These are phyloP conservation scores for Abrus pulchellus DNA, from an alignment of 306 rosid species.

Conservation along the genomic window DNA sequence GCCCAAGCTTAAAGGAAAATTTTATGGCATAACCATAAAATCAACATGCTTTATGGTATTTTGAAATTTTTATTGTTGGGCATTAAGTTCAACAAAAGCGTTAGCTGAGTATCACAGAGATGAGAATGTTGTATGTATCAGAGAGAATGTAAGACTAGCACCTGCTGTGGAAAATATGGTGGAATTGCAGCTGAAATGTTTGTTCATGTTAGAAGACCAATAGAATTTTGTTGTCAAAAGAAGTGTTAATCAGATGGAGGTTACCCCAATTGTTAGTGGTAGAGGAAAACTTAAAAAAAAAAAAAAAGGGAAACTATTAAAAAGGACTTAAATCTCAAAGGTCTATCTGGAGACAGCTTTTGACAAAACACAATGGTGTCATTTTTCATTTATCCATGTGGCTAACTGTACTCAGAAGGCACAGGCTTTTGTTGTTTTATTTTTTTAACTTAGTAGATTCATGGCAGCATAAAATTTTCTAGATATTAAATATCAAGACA, in stretches of 20 bases:
- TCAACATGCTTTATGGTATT: background rate
- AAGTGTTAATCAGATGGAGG: background rate
- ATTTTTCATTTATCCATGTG: slow-evolving; percentile 4
- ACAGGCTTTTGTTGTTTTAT: background rate
- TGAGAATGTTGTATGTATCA: background rate
- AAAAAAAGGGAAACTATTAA: background rate
- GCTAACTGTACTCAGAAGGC: background rate
- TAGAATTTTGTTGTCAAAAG: background rate
- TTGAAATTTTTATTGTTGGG: background rate
- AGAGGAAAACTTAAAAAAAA: slow-evolving; percentile 4
- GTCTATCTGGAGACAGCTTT: slow-evolving; percentile 7
- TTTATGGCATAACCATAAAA: background rate
- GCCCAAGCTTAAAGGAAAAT: background rate
- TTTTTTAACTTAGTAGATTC: slow-evolving; percentile 15
- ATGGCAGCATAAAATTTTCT: slow-evolving; percentile 3
- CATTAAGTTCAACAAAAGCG: background rate
- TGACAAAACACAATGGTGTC: slow-evolving; percentile 2
- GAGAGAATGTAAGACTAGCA: background rate
- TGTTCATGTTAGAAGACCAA: background rate
- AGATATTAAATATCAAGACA: background rate
- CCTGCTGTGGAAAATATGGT: background rate
- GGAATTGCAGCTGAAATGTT: background rate
- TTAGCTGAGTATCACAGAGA: background rate
- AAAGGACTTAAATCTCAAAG: background rate
- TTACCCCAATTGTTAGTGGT: background rate